phyloP scores from a whole-genome alignment of 2,329 filamentous ascomycete species.

The Colletotrichum destructivum region DNA sequence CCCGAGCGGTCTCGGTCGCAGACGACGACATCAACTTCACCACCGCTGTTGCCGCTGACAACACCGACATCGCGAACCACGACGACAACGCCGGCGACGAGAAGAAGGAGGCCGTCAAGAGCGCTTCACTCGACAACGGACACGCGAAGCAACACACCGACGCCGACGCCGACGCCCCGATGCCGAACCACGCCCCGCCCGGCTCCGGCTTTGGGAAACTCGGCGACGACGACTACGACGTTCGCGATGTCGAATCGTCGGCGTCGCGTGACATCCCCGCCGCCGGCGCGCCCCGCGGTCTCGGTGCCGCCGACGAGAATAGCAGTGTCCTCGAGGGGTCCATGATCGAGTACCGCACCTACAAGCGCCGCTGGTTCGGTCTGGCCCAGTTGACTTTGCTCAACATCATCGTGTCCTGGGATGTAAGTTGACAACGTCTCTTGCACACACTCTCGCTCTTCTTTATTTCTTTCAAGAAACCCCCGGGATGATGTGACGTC shows the following conservation, averaged over 20 bases:
- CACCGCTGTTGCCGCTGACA: not conserved
- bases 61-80: not conserved
- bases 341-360: conserved; percentile 63
- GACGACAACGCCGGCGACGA: not conserved
- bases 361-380: conserved; percentile 92
- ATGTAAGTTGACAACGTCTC: conserved; percentile 74
- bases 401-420: conserved; percentile 96
- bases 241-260: conserved; percentile 30
- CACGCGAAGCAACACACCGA: not conserved
- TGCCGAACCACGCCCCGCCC: conserved; percentile 23
- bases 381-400: conserved; percentile 86
- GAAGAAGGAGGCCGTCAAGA: not conserved
- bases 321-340: conserved; percentile 48
- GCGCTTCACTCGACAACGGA: not conserved
- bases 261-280: conserved; percentile 4
- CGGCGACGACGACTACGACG: conserved; percentile 41
- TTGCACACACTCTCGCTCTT: not conserved
- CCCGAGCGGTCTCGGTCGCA: conserved; percentile 5
- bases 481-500: not conserved
- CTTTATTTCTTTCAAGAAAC: not conserved
- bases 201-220: conserved; percentile 45
- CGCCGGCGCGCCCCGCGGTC: not conserved
- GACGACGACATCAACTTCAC: not conserved
- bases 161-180: conserved; percentile 4
- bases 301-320: conserved; percentile 43